Percentiles rank a stretch among this genome's conserved stretches.
Evolutionary conservation across 1,284 basidiomycete species (phyloP).

Genomic region (Sphaerobolus stellatus): DNA sequence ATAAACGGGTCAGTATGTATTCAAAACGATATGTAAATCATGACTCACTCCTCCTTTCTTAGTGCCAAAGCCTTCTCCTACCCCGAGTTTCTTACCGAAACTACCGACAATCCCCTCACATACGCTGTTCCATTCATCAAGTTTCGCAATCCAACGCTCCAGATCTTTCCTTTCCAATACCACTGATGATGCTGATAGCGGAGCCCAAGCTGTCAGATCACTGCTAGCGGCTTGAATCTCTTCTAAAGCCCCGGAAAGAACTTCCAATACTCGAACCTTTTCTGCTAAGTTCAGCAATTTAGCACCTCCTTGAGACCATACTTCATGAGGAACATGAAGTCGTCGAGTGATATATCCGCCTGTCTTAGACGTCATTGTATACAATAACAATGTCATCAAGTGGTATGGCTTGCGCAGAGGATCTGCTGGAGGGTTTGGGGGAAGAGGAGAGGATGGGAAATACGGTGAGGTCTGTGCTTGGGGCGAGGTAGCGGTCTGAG

Average conservation of each 20-base stretch:
- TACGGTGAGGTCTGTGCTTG: constrained; percentile 13
- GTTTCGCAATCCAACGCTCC: constrained; percentile 66
- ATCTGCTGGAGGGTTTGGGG: constrained; percentile 66
- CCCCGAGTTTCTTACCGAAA: constrained; percentile 86
- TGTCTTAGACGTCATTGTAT: constrained; percentile 77
- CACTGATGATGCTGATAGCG: constrained; percentile 47
- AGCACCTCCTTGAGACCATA: constrained; percentile 88
- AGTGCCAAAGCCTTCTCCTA: constrained; percentile 77
- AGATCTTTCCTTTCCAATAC: constrained; percentile 63
- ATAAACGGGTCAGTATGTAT: constrained; percentile 19
- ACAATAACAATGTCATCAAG: constrained; percentile 78
- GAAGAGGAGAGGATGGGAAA: constrained; percentile 66
- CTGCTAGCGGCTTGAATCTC: constrained; percentile 66
- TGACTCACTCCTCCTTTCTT: constrained; percentile 72
- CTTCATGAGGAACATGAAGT: constrained; percentile 84
- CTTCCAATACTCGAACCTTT: constrained; percentile 82
- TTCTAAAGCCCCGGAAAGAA: constrained; percentile 73
- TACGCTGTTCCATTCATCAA: constrained; percentile 70
- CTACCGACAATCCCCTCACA: constrained; percentile 85
- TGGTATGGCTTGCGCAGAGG: constrained; percentile 86
- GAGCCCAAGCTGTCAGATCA: constrained; percentile 71
- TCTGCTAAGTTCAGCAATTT: constrained; percentile 80
- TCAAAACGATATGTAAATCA: background rate
- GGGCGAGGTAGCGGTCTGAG: constrained; percentile 36
- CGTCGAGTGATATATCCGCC: constrained; percentile 88